Base-by-base conservation (phyloP, 2,329 filamentous ascomycete species). In the Elsinoe necatrix region DNA sequence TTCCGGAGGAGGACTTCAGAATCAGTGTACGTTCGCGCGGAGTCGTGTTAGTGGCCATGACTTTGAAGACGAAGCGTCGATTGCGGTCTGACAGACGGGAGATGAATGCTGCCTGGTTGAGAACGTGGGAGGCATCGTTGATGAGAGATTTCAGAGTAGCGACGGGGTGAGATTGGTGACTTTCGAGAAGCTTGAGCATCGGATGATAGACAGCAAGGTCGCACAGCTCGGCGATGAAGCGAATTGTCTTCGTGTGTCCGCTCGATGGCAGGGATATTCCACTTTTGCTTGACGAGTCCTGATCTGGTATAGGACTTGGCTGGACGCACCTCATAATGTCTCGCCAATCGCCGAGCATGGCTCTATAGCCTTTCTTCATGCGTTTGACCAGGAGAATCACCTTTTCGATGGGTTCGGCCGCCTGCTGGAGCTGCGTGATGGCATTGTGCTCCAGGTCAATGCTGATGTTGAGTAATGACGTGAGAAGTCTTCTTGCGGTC, bases 141-240 rank as follows among this genome's bases (percentile, higher is more conserved):
- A 47, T 48, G 9, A 34, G 25, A 2, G 14, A 35, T 29, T 45
- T 41, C 20, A 55, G 35, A 2, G 21, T 20, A 3, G 34, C 27
- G 12, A 45, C 23, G 4, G 52, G 37, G 41, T 55, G 52, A 4
- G 42, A 8, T 14, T 20, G 37, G 6, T 43, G 11, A 3, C 11
- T 23, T 4, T 45, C 42, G 16, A 23, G 41, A 4, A 56, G 21
- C n/a, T 47, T 8, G 54, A 31, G 41, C 20, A 34, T 20, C 12
- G 54, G 54, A 11, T 56, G 54, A 8, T 29, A 27, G 2, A 56
- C 14, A 12, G 54, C 39, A 25, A 56, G 21, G 14, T 56, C 41
- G 27, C 16, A 56, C 7, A 47, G 14, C 12, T 31, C 42, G 3
- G 41, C 25, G 5, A 47, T 25, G 11, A 48, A 12, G n/a, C 39